Evolutionary conservation across 495 filamentous ascomycete species (phyloP).

Genomic region (Aspergillus cristatus): DNA sequence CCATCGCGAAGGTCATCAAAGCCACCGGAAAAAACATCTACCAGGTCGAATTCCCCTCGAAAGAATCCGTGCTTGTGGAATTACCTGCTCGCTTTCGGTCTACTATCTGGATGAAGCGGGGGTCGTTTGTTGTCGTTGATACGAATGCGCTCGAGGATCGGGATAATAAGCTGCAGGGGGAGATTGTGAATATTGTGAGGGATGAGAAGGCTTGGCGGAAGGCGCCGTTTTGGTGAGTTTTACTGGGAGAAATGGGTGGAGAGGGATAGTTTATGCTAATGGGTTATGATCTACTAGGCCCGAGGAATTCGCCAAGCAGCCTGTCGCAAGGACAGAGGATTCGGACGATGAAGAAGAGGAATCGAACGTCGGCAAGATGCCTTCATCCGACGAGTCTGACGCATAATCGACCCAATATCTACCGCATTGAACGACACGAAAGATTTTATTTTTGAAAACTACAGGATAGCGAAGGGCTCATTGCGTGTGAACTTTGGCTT

Average conservation of each 20-base stretch:
- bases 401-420: too few relatives aligned
- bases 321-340: constrained; percentile 12
- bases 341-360: constrained; percentile 60
- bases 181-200: constrained; percentile 86
- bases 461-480: too few relatives aligned
- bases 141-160: constrained; percentile 54
- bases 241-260: not conserved
- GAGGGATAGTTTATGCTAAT: too few relatives aligned
- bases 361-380: constrained; percentile 73
- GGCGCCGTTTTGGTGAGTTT: constrained; percentile 71
- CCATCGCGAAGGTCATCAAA: constrained; percentile 66
- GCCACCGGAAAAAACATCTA: constrained; percentile 85
- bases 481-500: constrained; percentile 15
- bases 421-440: too few relatives aligned
- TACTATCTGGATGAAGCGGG: constrained; percentile 81
- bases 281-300: constrained; percentile 47
- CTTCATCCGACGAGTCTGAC: constrained; percentile 56
- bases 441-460: too few relatives aligned
- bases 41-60: constrained; percentile 54
- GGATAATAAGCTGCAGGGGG: constrained; percentile 71
- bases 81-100: constrained; percentile 74
- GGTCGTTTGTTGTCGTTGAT: constrained; percentile 80
- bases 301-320: constrained; percentile 62
- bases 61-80: constrained; percentile 55
- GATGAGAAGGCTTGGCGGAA: constrained; percentile 91